phyloP scores from a whole-genome alignment of 768 basidiomycete genomes.

The Kwoniella botswanensis region DNA sequence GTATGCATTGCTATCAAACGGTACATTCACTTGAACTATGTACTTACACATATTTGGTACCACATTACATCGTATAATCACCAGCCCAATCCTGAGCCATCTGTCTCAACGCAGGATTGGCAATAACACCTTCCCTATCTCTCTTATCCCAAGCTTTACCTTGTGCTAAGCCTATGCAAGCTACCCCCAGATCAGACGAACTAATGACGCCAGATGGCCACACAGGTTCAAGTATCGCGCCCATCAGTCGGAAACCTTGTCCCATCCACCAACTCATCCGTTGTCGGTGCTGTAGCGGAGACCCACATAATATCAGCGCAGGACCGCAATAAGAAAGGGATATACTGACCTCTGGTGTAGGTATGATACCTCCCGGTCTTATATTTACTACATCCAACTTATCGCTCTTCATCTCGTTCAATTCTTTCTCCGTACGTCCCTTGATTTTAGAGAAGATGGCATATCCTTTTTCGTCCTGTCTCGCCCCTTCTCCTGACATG shows the following conservation, averaged over 20 bases:
- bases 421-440: conserved; percentile 52
- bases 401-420: conserved; percentile 6
- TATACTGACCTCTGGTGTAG: conserved; percentile 32
- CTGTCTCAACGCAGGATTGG: conserved; percentile 23
- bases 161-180: conserved; percentile 18
- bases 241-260: neutral
- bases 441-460: conserved; percentile 59
- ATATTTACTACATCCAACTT: conserved; percentile 31
- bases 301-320: neutral
- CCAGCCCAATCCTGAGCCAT: conserved; percentile 18
- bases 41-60: too few relatives aligned
- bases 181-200: conserved; percentile 19
- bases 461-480: conserved; percentile 56
- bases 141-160: conserved; percentile 31
- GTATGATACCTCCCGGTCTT: conserved; percentile 37
- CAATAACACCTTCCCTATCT: conserved; percentile 26
- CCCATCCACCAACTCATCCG: conserved; percentile 10
- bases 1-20: too few relatives aligned
- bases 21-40: too few relatives aligned
- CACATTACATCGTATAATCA: neutral
- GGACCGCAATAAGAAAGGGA: too few relatives aligned
- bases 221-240: conserved; percentile 13
- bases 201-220: conserved; percentile 20
- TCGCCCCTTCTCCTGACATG: conserved; percentile 59
- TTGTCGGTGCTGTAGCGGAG: conserved; percentile 8